phyloP scores from a whole-genome alignment of 2,329 filamentous ascomycete genomes.

The Penicillium carneum region DNA sequence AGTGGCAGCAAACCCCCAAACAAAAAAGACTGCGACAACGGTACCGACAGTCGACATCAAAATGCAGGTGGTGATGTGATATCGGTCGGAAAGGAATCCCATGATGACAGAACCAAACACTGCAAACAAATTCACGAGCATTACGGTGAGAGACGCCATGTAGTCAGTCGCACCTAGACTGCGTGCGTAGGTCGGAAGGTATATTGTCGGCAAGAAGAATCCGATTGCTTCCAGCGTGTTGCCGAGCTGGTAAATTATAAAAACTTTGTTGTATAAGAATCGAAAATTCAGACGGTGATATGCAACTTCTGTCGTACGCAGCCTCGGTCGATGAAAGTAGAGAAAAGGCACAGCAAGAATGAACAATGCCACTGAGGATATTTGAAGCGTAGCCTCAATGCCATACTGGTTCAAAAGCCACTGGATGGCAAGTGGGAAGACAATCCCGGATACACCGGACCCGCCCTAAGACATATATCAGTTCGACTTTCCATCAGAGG shows the following conservation, averaged over 20 bases:
- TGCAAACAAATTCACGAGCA: conserved; percentile 42
- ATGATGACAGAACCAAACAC: conserved; percentile 50
- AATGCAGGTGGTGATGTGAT: conserved; percentile 32
- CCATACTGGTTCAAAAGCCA: conserved; percentile 42
- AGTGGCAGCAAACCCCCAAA: conserved; percentile 30
- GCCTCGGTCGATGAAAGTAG: conserved; percentile 42
- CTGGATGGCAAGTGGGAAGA: conserved; percentile 42
- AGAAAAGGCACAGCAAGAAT: conserved; percentile 50
- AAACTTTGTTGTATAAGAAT: conserved; percentile 40
- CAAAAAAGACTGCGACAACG: conserved; percentile 30
- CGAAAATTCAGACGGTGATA: conserved; percentile 41
- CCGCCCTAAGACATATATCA: conserved; percentile 33
- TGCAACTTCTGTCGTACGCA: conserved; percentile 31
- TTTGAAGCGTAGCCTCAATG: conserved; percentile 36
- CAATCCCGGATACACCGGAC: conserved; percentile 43
- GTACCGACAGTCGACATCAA: conserved; percentile 33
- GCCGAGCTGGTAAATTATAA: conserved; percentile 49
- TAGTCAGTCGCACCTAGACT: conserved; percentile 33
- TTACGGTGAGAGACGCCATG: conserved; percentile 36
- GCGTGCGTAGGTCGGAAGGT: conserved; percentile 43
- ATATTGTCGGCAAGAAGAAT: conserved; percentile 47
- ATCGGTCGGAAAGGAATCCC: conserved; percentile 34
- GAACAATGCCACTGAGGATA: conserved; percentile 42
- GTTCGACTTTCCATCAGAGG: not conserved
- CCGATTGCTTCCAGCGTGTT: conserved; percentile 47